phyloP scores from a whole-genome alignment of 495 filamentous ascomycete species.

The Xylaria venustula region DNA sequence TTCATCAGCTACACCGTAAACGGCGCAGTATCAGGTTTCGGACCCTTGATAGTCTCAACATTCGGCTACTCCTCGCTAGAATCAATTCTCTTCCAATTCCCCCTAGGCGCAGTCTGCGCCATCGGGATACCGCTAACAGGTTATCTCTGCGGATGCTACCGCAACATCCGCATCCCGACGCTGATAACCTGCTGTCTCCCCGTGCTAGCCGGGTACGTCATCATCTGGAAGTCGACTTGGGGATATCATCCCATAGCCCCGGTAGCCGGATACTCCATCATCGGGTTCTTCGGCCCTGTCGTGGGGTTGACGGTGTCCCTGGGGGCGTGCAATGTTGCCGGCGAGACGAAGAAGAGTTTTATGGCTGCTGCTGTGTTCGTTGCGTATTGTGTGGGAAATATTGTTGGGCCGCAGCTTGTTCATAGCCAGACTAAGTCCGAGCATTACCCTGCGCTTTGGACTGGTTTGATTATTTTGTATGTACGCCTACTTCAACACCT shows the following conservation, averaged over 20 bases:
- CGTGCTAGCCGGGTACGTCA: constrained; percentile 68
- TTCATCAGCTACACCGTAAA: constrained; percentile 66
- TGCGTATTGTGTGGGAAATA: constrained; percentile 69
- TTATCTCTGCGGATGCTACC: constrained; percentile 55
- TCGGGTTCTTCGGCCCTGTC: constrained; percentile 67
- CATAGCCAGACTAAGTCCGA: constrained; percentile 55
- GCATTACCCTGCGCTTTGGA: constrained; percentile 72
- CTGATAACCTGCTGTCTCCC: constrained; percentile 64
- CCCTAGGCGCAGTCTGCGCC: constrained; percentile 62
- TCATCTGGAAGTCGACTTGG: constrained; percentile 75
- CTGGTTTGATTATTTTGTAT: constrained; percentile 69
- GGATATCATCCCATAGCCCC: constrained; percentile 59
- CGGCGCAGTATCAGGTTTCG: constrained; percentile 73
- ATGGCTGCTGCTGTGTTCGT: constrained; percentile 73
- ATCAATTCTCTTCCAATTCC: constrained; percentile 71
- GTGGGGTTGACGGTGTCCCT: constrained; percentile 65
- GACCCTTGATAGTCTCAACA: constrained; percentile 70
- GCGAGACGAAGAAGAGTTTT: constrained; percentile 74
- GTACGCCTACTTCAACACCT: constrained; percentile 9
- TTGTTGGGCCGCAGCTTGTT: constrained; percentile 70
- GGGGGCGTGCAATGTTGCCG: constrained; percentile 71
- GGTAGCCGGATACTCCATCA: constrained; percentile 66
- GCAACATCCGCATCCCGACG: constrained; percentile 65
- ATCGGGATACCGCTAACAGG: constrained; percentile 65
- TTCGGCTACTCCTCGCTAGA: constrained; percentile 67